Percentiles rank a stretch among this genome's conserved stretches.
Conservation (phyloP, 73 alveolate species). For the Effrenium voratum region DNA sequence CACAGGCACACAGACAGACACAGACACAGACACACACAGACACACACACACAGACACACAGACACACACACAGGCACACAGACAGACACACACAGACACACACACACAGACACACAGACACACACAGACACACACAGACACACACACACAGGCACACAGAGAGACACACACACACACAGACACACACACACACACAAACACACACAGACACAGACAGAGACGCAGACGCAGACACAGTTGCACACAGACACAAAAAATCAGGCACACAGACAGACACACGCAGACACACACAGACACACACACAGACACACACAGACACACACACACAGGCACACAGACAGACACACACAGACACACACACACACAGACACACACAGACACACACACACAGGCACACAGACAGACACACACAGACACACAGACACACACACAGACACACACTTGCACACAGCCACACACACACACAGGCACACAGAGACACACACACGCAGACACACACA, state of each 20-base stretch:
- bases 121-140: constrained; percentile 7
- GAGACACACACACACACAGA: not conserved
- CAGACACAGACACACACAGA: too few relatives aligned
- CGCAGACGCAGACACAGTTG: not conserved
- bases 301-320: constrained; percentile 6
- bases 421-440: constrained; percentile 22
- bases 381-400: constrained; percentile 21
- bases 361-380: constrained; percentile 16
- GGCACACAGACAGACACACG: not conserved
- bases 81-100: not conserved
- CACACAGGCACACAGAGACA: constrained; percentile 6
- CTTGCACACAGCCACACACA: constrained; percentile 4
- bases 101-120: constrained; percentile 2
- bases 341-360: constrained; percentile 29
- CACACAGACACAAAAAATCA: not conserved
- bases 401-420: constrained; percentile 32
- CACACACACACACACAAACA: not conserved
- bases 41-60: not conserved
- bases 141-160: constrained; percentile 14
- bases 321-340: constrained; percentile 21
- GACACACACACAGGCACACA: not conserved
- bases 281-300: not conserved
- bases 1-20: not conserved
- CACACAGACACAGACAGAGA: not conserved
- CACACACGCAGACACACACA: constrained; percentile 19